These are phyloP conservation scores for Nigrospora osmanthi DNA, from an alignment of 2,329 filamentous ascomycete genomes.

Conservation along the genomic window DNA sequence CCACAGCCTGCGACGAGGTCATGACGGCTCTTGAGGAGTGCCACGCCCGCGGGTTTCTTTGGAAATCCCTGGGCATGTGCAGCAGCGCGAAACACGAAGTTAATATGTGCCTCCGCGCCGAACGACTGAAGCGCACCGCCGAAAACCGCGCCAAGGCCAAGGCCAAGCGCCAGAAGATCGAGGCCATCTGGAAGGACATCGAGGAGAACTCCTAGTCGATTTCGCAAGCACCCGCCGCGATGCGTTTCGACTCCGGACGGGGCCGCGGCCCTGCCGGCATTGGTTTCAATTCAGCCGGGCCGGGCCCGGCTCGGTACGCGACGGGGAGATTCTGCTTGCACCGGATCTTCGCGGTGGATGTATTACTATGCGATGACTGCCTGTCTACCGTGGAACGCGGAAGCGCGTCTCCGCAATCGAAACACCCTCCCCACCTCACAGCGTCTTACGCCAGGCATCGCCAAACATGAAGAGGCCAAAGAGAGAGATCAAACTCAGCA, in stretches of 20 bases:
- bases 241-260: too few species aligned
- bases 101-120: slow-evolving; percentile 74
- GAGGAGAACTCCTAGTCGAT: slow-evolving; percentile 57
- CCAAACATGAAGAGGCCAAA: slow-evolving; percentile 79
- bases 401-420: not conserved
- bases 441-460: slow-evolving; percentile 45
- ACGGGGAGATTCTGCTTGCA: not conserved
- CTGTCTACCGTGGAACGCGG: too few species aligned
- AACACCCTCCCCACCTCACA: not conserved
- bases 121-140: slow-evolving; percentile 70
- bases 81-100: slow-evolving; percentile 79
- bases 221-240: too few species aligned
- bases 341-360: too few species aligned
- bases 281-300: too few species aligned
- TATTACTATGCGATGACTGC: not conserved
- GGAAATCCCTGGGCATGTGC: slow-evolving; percentile 86
- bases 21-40: slow-evolving; percentile 94
- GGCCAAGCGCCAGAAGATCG: slow-evolving; percentile 64
- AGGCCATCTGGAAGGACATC: slow-evolving; percentile 72
- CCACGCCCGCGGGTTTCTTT: slow-evolving; percentile 84
- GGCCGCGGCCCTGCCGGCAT: too few species aligned
- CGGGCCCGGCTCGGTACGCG: too few species aligned
- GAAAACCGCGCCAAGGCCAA: slow-evolving; percentile 66
- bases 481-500: slow-evolving; percentile 69
- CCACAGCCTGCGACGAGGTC: slow-evolving; percentile 82